Base-by-base conservation (phyloP, 2,329 filamentous ascomycete species). In the Coniosporium uncinatum region DNA sequence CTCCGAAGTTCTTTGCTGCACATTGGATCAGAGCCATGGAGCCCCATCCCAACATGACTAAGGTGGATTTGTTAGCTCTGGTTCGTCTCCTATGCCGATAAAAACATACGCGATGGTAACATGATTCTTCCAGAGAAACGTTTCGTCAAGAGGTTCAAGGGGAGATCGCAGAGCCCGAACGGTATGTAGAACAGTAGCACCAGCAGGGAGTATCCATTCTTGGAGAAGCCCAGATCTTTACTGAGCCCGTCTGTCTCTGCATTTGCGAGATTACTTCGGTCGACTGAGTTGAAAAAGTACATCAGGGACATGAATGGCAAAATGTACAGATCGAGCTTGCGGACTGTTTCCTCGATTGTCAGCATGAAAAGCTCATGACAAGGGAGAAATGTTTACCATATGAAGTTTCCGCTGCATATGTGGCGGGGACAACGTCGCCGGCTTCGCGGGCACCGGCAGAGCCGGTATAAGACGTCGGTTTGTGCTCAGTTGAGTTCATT, bases 151-250 rank as follows among this genome's bases (percentile, higher is more conserved):
- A 31, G 11, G 16, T 31, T 31, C 27, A 31, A 11, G 16, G 27
- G 27, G 11, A 16, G 27, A 31, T 16, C 27, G 27, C 27, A 11
- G 27, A 31, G 27, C 27, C n/a, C 83, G 55, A 84, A 88, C 0
- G 84, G 84, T 5, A 88, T 70, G 59, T 85, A 89, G 68, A 89
- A 89, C 48, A 89, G 79, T 39, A 72, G 75, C 27, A 88, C 61
- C 37, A 87, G 73, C 21, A 79, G 71, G 55, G 86, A 87, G 63
- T 88, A 86, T 55, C 86, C 73, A 47, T 79, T 72, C 1, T 63
- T 58, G 34, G 70, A 70, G 61, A 88, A 81, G 22, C 75, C 57
- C 19, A 44, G 17, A 87, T 63, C 50, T 80, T 62, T 64, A 40
- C 71, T 66, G 46, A 71, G 56, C 13, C 58, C 57, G 33, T 63